Evolutionary conservation across 192 early-diverging fungal species (phyloP).

Genomic region (Coemansia sp.): DNA sequence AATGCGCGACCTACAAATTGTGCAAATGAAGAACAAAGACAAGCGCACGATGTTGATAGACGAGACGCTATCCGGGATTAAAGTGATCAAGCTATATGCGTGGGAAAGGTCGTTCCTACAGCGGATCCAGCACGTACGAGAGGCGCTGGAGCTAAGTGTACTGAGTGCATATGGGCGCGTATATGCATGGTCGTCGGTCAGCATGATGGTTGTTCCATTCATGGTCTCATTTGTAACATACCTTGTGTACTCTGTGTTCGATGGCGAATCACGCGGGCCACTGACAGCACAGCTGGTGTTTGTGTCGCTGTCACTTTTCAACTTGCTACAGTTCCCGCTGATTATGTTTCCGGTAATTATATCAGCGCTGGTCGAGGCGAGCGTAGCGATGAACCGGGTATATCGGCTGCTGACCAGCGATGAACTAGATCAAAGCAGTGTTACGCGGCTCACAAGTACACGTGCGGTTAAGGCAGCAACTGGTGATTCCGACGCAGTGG

Average conservation of each 20-base stretch:
- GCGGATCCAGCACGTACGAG: slow-evolving; percentile 61
- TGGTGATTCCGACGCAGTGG: no score
- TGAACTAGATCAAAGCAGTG: slow-evolving; percentile 18
- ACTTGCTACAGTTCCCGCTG: slow-evolving; percentile 88
- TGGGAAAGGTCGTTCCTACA: slow-evolving; percentile 84
- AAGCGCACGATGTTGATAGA: slow-evolving; percentile 70
- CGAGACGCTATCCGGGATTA: slow-evolving; percentile 87
- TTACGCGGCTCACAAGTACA: no score
- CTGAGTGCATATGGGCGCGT: slow-evolving; percentile 74
- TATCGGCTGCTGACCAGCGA: slow-evolving; percentile 65
- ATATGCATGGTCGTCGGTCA: slow-evolving; percentile 69
- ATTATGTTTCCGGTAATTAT: slow-evolving; percentile 72
- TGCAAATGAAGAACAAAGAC: slow-evolving; percentile 88
- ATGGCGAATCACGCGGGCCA: slow-evolving; percentile 50
- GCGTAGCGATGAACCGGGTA: slow-evolving; percentile 80
- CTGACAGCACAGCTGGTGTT: slow-evolving; percentile 75
- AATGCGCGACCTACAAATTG: slow-evolving; percentile 69
- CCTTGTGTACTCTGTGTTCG: slow-evolving; percentile 67
- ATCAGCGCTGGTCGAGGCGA: slow-evolving; percentile 72
- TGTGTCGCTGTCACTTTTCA: slow-evolving; percentile 88
- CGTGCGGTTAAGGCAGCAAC: no score
- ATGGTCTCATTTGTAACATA: slow-evolving; percentile 85
- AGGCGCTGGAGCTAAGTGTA: slow-evolving; percentile 72
- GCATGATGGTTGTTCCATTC: slow-evolving; percentile 83
- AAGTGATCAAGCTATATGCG: slow-evolving; percentile 95